Evolutionary conservation across 805 yeast genomes (phyloP), one percentile per base, ranked within the genome.

Genomic region (Ogataea methanolica): DNA sequence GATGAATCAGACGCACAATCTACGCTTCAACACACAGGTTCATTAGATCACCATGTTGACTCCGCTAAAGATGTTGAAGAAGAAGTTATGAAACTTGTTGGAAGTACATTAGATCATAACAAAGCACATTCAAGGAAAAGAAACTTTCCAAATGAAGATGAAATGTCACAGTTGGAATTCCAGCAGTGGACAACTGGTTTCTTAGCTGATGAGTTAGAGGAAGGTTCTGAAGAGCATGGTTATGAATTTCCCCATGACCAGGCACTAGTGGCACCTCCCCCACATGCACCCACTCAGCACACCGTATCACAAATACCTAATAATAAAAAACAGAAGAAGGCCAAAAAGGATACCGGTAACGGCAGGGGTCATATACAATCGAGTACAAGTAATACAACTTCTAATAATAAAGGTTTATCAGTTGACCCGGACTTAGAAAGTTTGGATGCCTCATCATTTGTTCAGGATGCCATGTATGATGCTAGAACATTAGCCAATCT

Each of bases 21-120:
- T 23, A n/a, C n/a, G n/a, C 29, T 4, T 22, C 22, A 22, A 19
- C 29, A 16, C 26, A 6, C 31, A 26, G 11, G 31, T 26, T 9
- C 8, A 34, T 43, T 17, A 26, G 42, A 39, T 15, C 45, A 43
- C 7, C 39, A 22, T 9, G 14, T 31, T 4, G 39, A 45, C 39
- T 26, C 46, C 9, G 71, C 66, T 36, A 68, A 74, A 48, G 80
- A 79, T 14, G 94, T 85, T 3, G 94, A 85, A 57, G 94, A 86
- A 16, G 94, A 90, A 0, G 90, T 86, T 16, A 73, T 85, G 79
- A 75, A 78, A 46, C 78, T 79, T 55, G 92, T 85, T 14, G 88
- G 85, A 17, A 85, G 83, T 6, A 76, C 82, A 1, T 63, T 83
- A 38, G 79, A 72, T 16, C 52, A 44, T 45, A 53, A 54, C 33